A percentile compares a stretch with the other conserved stretches of the same genome.
These are phyloP conservation scores for Fusarium sulawesiense DNA, from an alignment of 2,329 filamentous ascomycete species.

Conservation along the genomic window DNA sequence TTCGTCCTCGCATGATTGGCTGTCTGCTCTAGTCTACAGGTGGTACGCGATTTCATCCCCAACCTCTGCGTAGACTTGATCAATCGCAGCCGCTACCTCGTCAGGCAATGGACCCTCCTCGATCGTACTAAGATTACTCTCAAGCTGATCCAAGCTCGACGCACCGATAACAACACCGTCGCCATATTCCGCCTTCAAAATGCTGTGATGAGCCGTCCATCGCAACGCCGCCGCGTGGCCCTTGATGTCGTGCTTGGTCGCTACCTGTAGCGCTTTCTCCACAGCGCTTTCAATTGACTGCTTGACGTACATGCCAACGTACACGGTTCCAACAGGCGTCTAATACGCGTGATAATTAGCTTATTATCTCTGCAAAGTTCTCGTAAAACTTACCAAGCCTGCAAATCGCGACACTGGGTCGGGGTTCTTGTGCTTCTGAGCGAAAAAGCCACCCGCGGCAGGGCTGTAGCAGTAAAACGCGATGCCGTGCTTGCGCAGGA, in stretches of 20 bases:
- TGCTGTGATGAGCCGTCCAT: conserved; percentile 54
- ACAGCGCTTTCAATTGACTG: conserved; percentile 45
- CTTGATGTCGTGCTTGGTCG: conserved; percentile 50
- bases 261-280: conserved; percentile 43
- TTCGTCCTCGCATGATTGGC: background rate
- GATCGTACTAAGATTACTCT: conserved; percentile 50
- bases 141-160: conserved; percentile 51
- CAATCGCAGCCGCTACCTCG: conserved; percentile 47
- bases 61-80: conserved; percentile 33
- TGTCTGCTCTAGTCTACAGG: conserved; percentile 2
- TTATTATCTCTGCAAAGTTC: accelerated
- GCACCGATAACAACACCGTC: conserved; percentile 54
- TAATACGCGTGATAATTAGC: background rate
- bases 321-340: conserved; percentile 40
- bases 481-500: conserved; percentile 56
- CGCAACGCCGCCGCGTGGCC: conserved; percentile 56
- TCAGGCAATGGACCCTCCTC: conserved; percentile 56
- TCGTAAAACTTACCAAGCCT: conserved; percentile 29
- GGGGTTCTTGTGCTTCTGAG: conserved; percentile 40
- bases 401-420: conserved; percentile 41
- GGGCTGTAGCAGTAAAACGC: conserved; percentile 57
- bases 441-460: conserved; percentile 42
- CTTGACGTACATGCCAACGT: conserved; percentile 44
- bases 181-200: conserved; percentile 46
- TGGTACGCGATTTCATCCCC: conserved; percentile 34